Evolutionary conservation across 164 flowering plant species (phyloP), one percentile per base, ranked within the genome.

Genomic region (Malania oleifera): DNA sequence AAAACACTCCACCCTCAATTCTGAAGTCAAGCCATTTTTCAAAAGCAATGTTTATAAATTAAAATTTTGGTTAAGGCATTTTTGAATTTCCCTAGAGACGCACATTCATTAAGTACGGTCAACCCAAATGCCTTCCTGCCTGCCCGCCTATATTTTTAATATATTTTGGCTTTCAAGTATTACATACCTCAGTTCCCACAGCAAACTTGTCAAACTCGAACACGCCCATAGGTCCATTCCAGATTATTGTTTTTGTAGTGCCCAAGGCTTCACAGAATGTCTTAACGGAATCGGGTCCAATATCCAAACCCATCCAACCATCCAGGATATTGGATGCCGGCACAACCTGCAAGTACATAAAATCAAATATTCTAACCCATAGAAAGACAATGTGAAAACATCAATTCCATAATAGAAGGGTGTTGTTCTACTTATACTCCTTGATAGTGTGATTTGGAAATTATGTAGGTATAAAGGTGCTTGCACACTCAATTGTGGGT

Each of bases 141-240:
- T 31, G 9, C 7, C 5, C 9, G 9, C 9, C 9, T 9, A 31
- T 5, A 31, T 5, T 5, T 4, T 5, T 31, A 4, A 4, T 31
- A 31, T 4, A 31, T 31, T 5, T 5, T 5, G 48, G 15, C 5
- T 17, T 5, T 14, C 4, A 44, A 44, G 28, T 38, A 34, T 19
- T 14, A 25, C 71, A 31, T 76, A 89, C 96, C 87, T 82, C 86
- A 29, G 96, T 86, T 69, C 96, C 96, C 0, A 59, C 76, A 8
- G 93, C 96, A 66, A 89, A 89, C 61, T 89, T 89, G 1, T 82
- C 93, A 55, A 86, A 82, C 80, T 86, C 96, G 60, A 89, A 89
- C 51, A 89, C 93, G 28, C 96, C 96, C 96, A 86, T 86, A 2
- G 93, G 93, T 34, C 96, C 96, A 59, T 87, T 84, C 95, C 95